A percentile compares a stretch with the other conserved stretches of the same genome.
phyloP scores from a whole-genome alignment of 2,329 filamentous ascomycete genomes.

The Curvularia sp. region DNA sequence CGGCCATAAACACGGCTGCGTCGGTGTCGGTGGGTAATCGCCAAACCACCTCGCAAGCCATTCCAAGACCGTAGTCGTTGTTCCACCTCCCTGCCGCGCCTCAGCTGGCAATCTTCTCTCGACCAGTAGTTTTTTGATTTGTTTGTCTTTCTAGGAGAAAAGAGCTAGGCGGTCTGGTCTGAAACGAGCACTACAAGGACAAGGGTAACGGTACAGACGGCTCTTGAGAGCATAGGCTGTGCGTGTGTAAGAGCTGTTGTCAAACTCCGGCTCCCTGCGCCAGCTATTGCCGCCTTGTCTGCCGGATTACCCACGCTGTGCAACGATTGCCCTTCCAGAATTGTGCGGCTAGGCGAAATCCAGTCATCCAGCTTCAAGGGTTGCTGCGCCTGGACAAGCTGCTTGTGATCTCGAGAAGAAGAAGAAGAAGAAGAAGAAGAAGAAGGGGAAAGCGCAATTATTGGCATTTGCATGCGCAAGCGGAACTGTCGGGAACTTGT shows the following conservation, averaged over 20 bases:
- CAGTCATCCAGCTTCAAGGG: not conserved
- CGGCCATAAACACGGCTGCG: constrained; percentile 4
- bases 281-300: constrained; percentile 14
- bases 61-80: not conserved
- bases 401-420: not conserved
- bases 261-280: constrained; percentile 10
- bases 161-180: constrained; percentile 1
- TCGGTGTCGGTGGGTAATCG: constrained; percentile 10
- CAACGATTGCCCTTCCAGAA: constrained; percentile 5
- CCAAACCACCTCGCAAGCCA: constrained; percentile 5
- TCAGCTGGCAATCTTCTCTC: constrained; percentile 1
- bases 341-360: not conserved
- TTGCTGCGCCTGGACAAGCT: not conserved
- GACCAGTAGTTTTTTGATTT: not conserved
- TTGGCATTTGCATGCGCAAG: constrained; percentile 1
- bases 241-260: constrained; percentile 5
- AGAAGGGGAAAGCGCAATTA: not conserved
- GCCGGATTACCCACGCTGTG: constrained; percentile 11
- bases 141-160: not conserved
- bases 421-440: not conserved
- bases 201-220: constrained; percentile 1
- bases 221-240: not conserved
- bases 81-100: not conserved
- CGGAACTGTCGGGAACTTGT: not conserved
- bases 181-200: not conserved